Conservation (phyloP, 2,329 filamentous ascomycete genomes). For the Elsinoe ampelina region DNA sequence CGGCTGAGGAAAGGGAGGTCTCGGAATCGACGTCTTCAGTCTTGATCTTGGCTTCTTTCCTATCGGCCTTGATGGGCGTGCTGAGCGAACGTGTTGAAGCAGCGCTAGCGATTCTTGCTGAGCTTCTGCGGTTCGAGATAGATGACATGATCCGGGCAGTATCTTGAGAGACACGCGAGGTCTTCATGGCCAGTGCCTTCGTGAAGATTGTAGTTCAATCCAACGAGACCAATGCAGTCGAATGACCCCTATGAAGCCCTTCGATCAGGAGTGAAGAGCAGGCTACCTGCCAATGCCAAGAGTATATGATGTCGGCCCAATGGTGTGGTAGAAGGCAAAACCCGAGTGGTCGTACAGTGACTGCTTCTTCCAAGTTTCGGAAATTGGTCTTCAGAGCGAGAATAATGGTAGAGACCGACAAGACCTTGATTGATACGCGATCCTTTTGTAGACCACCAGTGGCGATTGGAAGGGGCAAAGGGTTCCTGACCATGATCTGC, state of each 20-base stretch:
- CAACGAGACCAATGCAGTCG: background rate
- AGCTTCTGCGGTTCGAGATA: slow-evolving; percentile 12
- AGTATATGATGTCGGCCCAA: no score
- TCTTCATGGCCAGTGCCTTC: slow-evolving; percentile 11
- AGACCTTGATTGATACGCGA: no score
- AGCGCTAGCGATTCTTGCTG: slow-evolving; percentile 2
- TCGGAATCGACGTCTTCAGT: slow-evolving; percentile 10
- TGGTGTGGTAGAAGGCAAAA: no score
- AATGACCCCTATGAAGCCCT: no score
- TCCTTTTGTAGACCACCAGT: background rate
- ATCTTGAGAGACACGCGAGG: slow-evolving; percentile 16
- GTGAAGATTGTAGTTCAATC: no score
- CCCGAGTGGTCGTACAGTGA: no score
- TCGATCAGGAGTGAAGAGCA: no score
- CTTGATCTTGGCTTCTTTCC: background rate
- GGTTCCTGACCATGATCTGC: background rate
- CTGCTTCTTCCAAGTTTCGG: no score
- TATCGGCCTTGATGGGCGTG: background rate
- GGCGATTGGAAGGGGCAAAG: background rate
- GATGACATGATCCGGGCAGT: slow-evolving; percentile 16
- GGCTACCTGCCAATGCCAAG: no score
- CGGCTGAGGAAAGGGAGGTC: slow-evolving; percentile 14
- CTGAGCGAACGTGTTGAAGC: background rate
- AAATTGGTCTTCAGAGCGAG: no score
- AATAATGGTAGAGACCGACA: no score